phyloP scores from a whole-genome alignment of 164 flowering plant species.

The Sextonia rubra region DNA sequence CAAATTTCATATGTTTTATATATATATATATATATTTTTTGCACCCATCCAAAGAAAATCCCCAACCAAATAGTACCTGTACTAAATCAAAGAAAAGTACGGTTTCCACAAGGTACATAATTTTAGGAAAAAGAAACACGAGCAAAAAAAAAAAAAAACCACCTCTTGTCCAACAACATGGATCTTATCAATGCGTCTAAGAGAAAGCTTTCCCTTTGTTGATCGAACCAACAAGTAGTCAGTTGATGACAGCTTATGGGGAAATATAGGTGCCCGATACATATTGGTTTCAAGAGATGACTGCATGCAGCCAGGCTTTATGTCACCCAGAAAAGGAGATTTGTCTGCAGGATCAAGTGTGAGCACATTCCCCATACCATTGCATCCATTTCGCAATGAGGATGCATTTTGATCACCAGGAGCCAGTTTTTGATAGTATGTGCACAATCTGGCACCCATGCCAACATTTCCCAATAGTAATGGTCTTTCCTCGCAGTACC shows the following conservation, averaged over 20 bases:
- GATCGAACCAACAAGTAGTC: constrained; percentile 92
- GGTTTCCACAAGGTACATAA: neutral
- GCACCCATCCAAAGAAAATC: no score
- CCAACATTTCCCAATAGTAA: constrained; percentile 84
- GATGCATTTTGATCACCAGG: constrained; percentile 69
- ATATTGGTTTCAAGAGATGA: constrained; percentile 87
- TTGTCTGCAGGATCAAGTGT: constrained; percentile 84
- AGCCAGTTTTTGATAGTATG: constrained; percentile 79
- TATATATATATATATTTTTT: no score
- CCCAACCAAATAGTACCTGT: no score
- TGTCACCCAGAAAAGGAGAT: constrained; percentile 95
- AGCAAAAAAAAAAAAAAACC: constrained; percentile 11
- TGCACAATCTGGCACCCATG: constrained; percentile 95
- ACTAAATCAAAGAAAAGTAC: no score
- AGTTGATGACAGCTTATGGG: constrained; percentile 75
- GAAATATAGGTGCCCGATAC: constrained; percentile 88
- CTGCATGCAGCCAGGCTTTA: constrained; percentile 77
- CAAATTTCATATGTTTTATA: no score
- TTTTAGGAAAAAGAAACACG: neutral
- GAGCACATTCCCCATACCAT: constrained; percentile 57
- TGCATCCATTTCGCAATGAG: constrained; percentile 43
- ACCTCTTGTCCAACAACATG: constrained; percentile 98
- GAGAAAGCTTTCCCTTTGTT: constrained; percentile 87
- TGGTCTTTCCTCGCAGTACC: constrained; percentile 98
- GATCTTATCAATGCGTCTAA: constrained; percentile 84